Base-by-base conservation (phyloP, 106 monocot genomes). In the Dendrobium officinale region DNA sequence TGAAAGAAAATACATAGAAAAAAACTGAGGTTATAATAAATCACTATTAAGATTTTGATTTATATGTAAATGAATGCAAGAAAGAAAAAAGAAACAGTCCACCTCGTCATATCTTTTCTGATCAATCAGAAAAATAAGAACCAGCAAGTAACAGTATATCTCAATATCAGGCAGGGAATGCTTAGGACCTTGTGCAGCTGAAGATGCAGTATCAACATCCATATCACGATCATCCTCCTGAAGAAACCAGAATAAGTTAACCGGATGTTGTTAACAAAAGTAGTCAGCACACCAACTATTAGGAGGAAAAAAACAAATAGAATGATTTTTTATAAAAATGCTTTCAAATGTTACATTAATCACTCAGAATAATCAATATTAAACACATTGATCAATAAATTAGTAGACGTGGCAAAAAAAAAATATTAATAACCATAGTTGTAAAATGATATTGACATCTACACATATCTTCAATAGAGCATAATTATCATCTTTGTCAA, bases 61-160 rank as follows among this genome's bases (percentile, higher is more conserved):
- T 66, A 10, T 26, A 64, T 22, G 15, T 37, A 70, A 70, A 70
- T 70, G 15, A 66, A 61, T 61, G 10, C 9, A 58, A 20, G 58
- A 58, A 58, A 66, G 27, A 20, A 27, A 51, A 27, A 20, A 27
- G 0, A 77, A 29, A 27, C 29, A 55, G 72, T 19, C 29, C 81
- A 99, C 99, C 99, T 91, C 89, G 80, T 91, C 77, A 56, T 93
- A 99, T 88, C 59, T 86, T 84, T 99, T 99, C 67, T 91, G 86
- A 37, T 99, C 99, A 80, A 99, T 95, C 49, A 99, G 83, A 80
- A 90, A 99, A 82, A 99, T 95, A 48, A 99, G 80, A 42, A 93
- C 95, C 83, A 99, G 90, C 81, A 99, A 83, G 85, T 95, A 99
- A 76, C 95, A 95, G 82, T 93, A 99, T 1, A 99, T 95, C 79